Evolutionary conservation across 768 basidiomycete species (phyloP).

Genomic region (Xerocomellus chrysenteron): DNA sequence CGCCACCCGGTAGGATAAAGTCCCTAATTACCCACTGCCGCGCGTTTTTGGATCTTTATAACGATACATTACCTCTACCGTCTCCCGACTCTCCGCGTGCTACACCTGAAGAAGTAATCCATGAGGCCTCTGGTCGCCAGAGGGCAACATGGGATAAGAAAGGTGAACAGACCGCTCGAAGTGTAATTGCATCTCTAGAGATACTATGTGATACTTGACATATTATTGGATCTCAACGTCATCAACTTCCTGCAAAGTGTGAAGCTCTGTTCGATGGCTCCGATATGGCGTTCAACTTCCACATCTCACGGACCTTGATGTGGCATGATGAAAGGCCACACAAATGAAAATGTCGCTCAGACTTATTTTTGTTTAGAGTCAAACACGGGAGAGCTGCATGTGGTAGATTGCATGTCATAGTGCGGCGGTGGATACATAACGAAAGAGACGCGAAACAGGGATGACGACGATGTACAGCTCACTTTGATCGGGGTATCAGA

Average conservation of each 20-base stretch:
- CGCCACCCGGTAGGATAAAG: slow-evolving; percentile 14
- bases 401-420: slow-evolving; percentile 29
- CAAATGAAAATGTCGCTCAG: slow-evolving; percentile 63
- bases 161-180: slow-evolving; percentile 44
- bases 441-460: slow-evolving; percentile 13
- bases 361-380: slow-evolving; percentile 45
- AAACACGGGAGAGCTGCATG: slow-evolving; percentile 15
- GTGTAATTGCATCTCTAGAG: slow-evolving; percentile 57
- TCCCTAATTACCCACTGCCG: slow-evolving; percentile 37
- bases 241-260: neutral
- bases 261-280: slow-evolving; percentile 65
- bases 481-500: slow-evolving; percentile 17
- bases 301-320: slow-evolving; percentile 62
- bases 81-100: slow-evolving; percentile 10
- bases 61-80: slow-evolving; percentile 31
- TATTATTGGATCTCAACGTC: slow-evolving; percentile 22
- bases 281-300: slow-evolving; percentile 73
- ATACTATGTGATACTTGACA: slow-evolving; percentile 9
- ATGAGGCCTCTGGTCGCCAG: slow-evolving; percentile 2
- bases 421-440: slow-evolving; percentile 25
- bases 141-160: slow-evolving; percentile 26
- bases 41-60: slow-evolving; percentile 44
- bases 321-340: slow-evolving; percentile 77
- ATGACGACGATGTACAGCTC: slow-evolving; percentile 18
- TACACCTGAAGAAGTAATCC: slow-evolving; percentile 3